These are phyloP conservation scores for Prunus dulcis DNA, from an alignment of 306 rosid genomes.

Conservation along the genomic window DNA sequence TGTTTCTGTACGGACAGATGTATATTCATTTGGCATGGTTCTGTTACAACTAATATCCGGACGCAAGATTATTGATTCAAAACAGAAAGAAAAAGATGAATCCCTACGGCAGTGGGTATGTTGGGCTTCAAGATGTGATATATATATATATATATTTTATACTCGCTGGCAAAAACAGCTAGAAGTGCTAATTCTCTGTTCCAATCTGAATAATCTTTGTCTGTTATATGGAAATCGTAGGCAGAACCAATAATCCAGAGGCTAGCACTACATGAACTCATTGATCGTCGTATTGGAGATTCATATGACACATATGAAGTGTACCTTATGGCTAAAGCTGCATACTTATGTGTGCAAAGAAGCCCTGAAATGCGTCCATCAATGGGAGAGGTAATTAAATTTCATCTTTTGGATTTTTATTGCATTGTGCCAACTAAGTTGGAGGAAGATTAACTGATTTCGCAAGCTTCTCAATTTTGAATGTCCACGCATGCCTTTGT, in stretches of 20 bases:
- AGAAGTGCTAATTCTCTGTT: not conserved
- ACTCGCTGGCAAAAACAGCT: not conserved
- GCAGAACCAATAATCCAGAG: constrained; percentile 61
- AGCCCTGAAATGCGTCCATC: constrained; percentile 70
- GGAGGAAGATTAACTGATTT: not conserved
- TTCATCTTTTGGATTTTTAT: not conserved
- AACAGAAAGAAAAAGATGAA: constrained; percentile 34
- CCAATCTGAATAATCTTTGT: not conserved
- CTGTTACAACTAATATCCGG: constrained; percentile 73
- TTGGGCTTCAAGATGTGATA: not conserved
- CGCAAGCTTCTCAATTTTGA: not conserved
- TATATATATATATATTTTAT: not conserved
- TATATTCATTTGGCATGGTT: constrained; percentile 65
- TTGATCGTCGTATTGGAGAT: constrained; percentile 65
- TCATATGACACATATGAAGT: constrained; percentile 54
- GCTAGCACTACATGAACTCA: constrained; percentile 62
- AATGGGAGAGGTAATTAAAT: constrained; percentile 58
- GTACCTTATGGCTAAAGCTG: constrained; percentile 73
- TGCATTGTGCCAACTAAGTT: not conserved
- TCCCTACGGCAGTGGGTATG: constrained; percentile 80
- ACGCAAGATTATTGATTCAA: constrained; percentile 36
- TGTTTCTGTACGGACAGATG: constrained; percentile 66
- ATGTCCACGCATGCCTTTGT: too few species aligned
- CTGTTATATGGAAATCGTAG: constrained; percentile 29
- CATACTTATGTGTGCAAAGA: constrained; percentile 55